Evolutionary conservation across 768 basidiomycete species (phyloP).

Genomic region (Trametes cingulata): DNA sequence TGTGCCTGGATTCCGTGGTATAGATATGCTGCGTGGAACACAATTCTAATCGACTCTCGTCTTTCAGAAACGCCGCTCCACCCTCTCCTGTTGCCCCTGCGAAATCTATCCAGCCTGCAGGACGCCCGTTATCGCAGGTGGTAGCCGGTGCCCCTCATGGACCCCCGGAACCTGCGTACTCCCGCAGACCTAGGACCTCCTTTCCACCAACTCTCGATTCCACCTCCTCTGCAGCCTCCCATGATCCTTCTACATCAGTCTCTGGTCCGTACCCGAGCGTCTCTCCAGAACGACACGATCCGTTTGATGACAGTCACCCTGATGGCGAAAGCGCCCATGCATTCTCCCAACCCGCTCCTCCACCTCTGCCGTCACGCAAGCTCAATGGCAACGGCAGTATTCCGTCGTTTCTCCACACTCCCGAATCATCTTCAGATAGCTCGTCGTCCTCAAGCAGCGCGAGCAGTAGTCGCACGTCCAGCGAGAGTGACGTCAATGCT

Average conservation of each 20-base stretch:
- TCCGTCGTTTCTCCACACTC: constrained; percentile 3
- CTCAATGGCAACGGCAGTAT: constrained; percentile 2
- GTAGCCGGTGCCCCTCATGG: background rate
- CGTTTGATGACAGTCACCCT: constrained; percentile 12
- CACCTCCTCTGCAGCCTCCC: background rate
- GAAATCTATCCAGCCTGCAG: background rate
- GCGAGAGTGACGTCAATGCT: constrained; percentile 35
- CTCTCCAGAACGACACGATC: constrained; percentile 8
- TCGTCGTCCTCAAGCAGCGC: constrained; percentile 35
- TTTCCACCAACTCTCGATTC: constrained; percentile 5
- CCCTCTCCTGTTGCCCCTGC: background rate
- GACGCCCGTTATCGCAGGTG: constrained; percentile 6
- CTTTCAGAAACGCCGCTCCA: background rate
- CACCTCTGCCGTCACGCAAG: constrained; percentile 17
- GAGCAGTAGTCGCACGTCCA: constrained; percentile 38
- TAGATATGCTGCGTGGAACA: no score
- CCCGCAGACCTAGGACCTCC: constrained; percentile 12
- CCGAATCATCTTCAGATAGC: constrained; percentile 16
- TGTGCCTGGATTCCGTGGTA: background rate
- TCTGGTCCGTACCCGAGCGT: constrained; percentile 3
- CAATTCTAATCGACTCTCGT: background rate
- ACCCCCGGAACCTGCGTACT: constrained; percentile 7
- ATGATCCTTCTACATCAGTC: background rate
- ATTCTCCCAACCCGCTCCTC: background rate
- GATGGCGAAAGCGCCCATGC: constrained; percentile 6